phyloP scores from a whole-genome alignment of 257 asterid species.

The Solanum paucissectum region DNA sequence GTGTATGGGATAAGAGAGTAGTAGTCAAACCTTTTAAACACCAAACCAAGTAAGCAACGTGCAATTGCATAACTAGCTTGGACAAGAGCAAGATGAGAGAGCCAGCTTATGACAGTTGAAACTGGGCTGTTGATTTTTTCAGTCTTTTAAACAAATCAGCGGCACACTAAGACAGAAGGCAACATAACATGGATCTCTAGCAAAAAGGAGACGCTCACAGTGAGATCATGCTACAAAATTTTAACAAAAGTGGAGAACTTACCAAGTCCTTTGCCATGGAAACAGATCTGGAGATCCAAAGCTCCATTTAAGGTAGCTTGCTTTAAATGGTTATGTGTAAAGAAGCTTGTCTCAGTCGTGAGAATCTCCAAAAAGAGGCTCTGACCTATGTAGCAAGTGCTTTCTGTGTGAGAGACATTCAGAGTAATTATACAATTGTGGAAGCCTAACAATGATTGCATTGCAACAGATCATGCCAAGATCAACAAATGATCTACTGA shows the following conservation, averaged over 20 bases:
- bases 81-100: background rate
- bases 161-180: background rate
- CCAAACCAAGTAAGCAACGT: background rate
- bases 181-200: background rate
- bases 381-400: background rate
- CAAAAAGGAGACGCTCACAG: background rate
- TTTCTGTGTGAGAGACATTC: background rate
- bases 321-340: background rate
- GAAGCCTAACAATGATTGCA: background rate
- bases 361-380: background rate
- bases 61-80: background rate
- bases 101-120: background rate
- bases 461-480: background rate
- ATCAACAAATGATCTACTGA: background rate
- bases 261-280: background rate
- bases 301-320: background rate
- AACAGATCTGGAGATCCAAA: background rate
- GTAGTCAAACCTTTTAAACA: background rate
- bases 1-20: background rate
- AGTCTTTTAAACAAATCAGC: background rate
- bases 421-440: background rate
- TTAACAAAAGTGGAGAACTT: background rate
- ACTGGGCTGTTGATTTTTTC: background rate
- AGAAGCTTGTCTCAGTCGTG: background rate
- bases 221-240: background rate